phyloP scores from a whole-genome alignment of 768 basidiomycete species.

The Trametes punicea region DNA sequence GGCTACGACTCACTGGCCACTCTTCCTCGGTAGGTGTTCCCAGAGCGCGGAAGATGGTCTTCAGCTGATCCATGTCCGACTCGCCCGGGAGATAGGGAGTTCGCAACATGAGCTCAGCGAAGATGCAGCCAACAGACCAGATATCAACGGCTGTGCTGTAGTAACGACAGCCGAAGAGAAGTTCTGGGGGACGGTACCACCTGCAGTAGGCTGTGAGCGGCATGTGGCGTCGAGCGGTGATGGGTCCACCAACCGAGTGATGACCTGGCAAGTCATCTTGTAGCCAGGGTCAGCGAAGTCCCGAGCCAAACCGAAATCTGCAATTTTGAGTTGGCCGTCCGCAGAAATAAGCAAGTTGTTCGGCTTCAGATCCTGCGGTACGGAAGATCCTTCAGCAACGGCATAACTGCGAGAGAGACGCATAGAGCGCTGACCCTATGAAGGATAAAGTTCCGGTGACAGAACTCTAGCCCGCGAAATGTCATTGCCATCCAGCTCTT shows the following conservation, averaged over 20 bases:
- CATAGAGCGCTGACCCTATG: conserved; percentile 62
- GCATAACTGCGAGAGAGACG: neutral
- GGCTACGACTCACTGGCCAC: conserved; percentile 72
- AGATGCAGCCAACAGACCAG: conserved; percentile 98
- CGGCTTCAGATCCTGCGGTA: conserved; percentile 86
- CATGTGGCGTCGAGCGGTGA: conserved; percentile 1
- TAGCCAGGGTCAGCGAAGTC: conserved; percentile 94
- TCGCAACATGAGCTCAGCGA: conserved; percentile 94
- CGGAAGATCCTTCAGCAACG: neutral
- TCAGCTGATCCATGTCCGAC: conserved; percentile 94
- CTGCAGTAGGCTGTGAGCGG: conserved; percentile 38
- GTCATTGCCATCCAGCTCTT: conserved; percentile 99
- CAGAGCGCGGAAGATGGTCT: conserved; percentile 89
- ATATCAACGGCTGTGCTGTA: conserved; percentile 92
- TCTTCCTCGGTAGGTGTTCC: conserved; percentile 97
- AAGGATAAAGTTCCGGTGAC: conserved; percentile 90
- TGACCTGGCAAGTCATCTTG: conserved; percentile 98
- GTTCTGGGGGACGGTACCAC: conserved; percentile 98
- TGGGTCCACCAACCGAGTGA: conserved; percentile 74
- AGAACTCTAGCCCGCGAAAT: conserved; percentile 95
- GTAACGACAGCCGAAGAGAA: conserved; percentile 86
- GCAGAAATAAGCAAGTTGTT: conserved; percentile 95
- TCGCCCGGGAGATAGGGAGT: conserved; percentile 96
- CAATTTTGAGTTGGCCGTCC: conserved; percentile 90
- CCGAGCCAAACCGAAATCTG: conserved; percentile 97